phyloP scores from a whole-genome alignment of 257 asterid genomes.

The Solanum pimpinellifolium region DNA sequence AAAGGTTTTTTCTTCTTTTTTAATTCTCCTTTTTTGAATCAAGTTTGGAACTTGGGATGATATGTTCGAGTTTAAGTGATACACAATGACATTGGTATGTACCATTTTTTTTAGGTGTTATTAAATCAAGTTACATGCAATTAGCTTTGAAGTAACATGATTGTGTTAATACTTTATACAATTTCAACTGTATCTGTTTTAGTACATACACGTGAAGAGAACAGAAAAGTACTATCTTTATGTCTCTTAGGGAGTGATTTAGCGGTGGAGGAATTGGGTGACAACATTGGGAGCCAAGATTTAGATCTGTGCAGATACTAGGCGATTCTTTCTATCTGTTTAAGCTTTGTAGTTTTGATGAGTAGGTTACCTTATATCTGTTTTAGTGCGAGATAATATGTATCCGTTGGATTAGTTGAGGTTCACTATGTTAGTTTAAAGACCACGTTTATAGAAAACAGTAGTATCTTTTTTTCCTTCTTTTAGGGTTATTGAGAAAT shows the following conservation, averaged over 20 bases:
- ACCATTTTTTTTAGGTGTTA: not conserved
- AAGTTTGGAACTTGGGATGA: not conserved
- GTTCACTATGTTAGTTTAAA: not conserved
- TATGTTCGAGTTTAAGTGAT: not conserved
- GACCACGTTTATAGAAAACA: not conserved
- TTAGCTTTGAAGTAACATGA: not conserved
- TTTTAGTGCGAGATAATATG: not conserved
- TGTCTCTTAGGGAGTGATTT: not conserved
- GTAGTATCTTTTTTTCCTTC: not conserved
- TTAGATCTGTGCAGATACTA: not conserved
- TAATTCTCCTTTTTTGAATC: too few relatives aligned
- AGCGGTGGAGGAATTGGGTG: not conserved
- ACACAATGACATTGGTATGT: not conserved
- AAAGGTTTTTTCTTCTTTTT: slow-evolving; percentile 30
- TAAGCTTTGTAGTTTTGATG: not conserved
- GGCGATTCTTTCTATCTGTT: not conserved
- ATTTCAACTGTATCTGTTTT: not conserved
- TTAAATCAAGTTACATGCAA: not conserved
- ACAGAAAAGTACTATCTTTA: not conserved
- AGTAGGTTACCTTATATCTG: not conserved
- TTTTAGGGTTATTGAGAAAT: not conserved
- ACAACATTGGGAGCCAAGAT: not conserved
- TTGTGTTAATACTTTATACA: not conserved
- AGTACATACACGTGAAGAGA: not conserved
- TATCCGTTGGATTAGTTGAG: not conserved